Evolutionary conservation across 2,329 filamentous ascomycete genomes (phyloP).

Genomic region (Claviceps paspali): DNA sequence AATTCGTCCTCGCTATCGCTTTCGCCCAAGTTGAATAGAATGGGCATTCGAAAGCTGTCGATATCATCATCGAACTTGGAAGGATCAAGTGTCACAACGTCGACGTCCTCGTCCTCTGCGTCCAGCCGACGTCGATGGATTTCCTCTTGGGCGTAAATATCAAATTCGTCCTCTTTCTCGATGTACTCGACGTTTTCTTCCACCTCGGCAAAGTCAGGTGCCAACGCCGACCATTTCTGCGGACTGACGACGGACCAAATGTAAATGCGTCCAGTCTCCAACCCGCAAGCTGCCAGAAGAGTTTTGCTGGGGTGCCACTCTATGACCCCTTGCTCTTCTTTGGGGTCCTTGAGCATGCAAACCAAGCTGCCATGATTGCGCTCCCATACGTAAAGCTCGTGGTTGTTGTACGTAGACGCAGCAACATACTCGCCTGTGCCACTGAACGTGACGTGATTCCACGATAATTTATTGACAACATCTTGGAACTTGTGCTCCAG

Average conservation of each 20-base stretch:
- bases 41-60: conserved; percentile 73
- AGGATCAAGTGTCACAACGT: conserved; percentile 66
- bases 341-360: conserved; percentile 91
- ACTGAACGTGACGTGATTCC: conserved; percentile 96
- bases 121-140: conserved; percentile 83
- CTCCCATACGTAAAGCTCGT: conserved; percentile 98
- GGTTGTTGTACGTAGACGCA: conserved; percentile 94
- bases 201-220: conserved; percentile 91
- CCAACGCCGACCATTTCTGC: conserved; percentile 92
- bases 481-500: conserved; percentile 98
- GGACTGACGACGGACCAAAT: conserved; percentile 93
- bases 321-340: conserved; percentile 89
- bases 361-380: conserved; percentile 83
- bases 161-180: conserved; percentile 92
- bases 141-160: conserved; percentile 90
- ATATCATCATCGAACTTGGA: conserved; percentile 45
- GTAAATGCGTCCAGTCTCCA: conserved; percentile 87
- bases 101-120: conserved; percentile 83
- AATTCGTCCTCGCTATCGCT: conserved; percentile 93
- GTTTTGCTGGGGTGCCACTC: conserved; percentile 92
- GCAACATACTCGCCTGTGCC: conserved; percentile 90
- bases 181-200: conserved; percentile 97
- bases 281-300: conserved; percentile 75
- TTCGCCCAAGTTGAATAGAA: conserved; percentile 81
- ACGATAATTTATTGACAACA: conserved; percentile 83